Percentiles rank a stretch among this genome's conserved stretches.
These are phyloP conservation scores for Ustilago sp. DNA, from an alignment of 1,284 basidiomycete genomes.

Conservation along the genomic window DNA sequence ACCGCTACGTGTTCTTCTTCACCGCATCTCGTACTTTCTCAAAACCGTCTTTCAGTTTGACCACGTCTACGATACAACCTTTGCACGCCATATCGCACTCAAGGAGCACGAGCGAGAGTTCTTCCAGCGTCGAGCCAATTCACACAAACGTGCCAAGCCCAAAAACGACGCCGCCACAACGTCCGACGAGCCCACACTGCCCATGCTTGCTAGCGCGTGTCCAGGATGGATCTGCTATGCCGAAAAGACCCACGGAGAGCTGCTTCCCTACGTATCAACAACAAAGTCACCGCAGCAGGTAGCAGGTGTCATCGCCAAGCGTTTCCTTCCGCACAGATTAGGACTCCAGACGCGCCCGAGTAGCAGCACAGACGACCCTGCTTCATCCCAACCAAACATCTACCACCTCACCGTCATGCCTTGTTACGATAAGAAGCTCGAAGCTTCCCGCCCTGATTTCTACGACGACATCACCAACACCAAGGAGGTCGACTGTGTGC, in stretches of 20 bases:
- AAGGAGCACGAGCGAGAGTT: conserved; percentile 87
- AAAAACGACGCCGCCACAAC: background rate
- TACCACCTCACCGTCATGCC: conserved; percentile 99
- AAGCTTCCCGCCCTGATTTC: conserved; percentile 79
- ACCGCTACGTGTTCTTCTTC: conserved; percentile 68
- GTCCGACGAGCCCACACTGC: conserved; percentile 71
- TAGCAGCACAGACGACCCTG: background rate
- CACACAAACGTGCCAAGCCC: conserved; percentile 15
- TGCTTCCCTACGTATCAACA: conserved; percentile 87
- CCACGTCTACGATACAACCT: conserved; percentile 91
- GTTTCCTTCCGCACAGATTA: conserved; percentile 75
- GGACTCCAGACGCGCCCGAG: conserved; percentile 1
- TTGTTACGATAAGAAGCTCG: conserved; percentile 99
- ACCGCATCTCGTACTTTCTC: conserved; percentile 72
- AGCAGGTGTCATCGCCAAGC: conserved; percentile 92
- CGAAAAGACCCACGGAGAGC: conserved; percentile 92
- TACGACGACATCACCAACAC: conserved; percentile 68
- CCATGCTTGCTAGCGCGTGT: conserved; percentile 94
- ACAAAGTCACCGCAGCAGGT: conserved; percentile 94
- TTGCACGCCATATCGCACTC: conserved; percentile 87
- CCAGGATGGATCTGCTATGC: conserved; percentile 99
- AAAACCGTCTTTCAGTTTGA: conserved; percentile 75
- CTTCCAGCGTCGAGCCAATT: conserved; percentile 59
- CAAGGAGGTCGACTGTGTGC: conserved; percentile 94
- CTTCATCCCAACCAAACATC: conserved; percentile 14